Percentiles rank a stretch among this genome's conserved stretches.
Evolutionary conservation across 108 stramenopile genomes (phyloP).

Genomic region (Nitzschia putrida): DNA sequence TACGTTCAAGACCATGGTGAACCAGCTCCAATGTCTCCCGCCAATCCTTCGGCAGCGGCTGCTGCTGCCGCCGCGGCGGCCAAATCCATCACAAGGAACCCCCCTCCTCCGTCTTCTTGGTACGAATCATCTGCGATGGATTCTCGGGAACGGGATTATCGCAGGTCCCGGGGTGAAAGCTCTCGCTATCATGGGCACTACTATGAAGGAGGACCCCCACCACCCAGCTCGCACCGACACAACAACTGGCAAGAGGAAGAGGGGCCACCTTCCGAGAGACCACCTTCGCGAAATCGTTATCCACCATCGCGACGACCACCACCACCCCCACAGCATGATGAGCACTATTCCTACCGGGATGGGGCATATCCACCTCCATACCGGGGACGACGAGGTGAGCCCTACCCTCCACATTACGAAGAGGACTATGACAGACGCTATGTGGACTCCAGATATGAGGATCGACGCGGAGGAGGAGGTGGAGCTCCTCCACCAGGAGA

Average conservation of each 20-base stretch:
- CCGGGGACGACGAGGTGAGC: constrained; percentile 13
- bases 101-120: constrained; percentile 16
- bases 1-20: constrained; percentile 5
- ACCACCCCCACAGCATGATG: not conserved
- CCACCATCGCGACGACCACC: constrained; percentile 12
- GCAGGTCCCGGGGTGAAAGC: constrained; percentile 10
- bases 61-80: constrained; percentile 63
- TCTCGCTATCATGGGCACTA: constrained; percentile 16
- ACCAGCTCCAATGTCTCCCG: constrained; percentile 28
- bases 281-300: constrained; percentile 13
- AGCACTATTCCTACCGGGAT: constrained; percentile 22
- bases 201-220: constrained; percentile 13
- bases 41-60: constrained; percentile 46
- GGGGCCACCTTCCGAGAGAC: not conserved
- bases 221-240: not conserved
- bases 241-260: constrained; percentile 16
- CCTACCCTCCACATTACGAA: constrained; percentile 5
- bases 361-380: constrained; percentile 9
- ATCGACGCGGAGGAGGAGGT: not conserved
- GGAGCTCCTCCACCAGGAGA: constrained; percentile 17
- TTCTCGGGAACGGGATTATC: constrained; percentile 8
- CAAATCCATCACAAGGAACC: constrained; percentile 41
- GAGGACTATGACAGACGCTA: constrained; percentile 9
- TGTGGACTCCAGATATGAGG: not conserved
- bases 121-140: constrained; percentile 18